phyloP scores from a whole-genome alignment of 78 protist species.

The Cyanophora paradoxa region DNA sequence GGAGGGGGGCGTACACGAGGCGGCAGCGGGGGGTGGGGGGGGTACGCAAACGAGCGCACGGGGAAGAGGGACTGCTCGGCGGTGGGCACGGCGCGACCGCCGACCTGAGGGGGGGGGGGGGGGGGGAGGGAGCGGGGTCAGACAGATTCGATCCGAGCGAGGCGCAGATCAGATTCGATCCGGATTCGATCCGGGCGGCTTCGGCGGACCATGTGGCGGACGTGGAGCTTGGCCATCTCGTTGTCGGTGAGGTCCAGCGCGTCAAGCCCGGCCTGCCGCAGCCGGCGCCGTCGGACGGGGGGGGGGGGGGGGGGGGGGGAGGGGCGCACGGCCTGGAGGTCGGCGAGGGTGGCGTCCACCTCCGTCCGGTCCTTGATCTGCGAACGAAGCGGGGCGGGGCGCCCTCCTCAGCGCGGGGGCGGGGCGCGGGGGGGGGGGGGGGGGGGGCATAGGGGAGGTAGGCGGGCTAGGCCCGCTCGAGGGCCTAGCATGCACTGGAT shows the following conservation, averaged over 20 bases:
- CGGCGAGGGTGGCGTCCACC: not conserved
- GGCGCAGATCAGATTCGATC: not conserved
- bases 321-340: not conserved
- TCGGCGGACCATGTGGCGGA: constrained; percentile 22
- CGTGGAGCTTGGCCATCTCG: constrained; percentile 32
- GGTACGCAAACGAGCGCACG: not conserved
- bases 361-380: not conserved
- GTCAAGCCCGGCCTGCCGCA: not conserved
- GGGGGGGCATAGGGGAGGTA: too few relatives aligned
- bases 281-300: not conserved
- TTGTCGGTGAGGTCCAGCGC: constrained; percentile 7
- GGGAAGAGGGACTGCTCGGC: not conserved
- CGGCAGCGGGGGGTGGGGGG: not conserved
- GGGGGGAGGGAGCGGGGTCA: too few relatives aligned
- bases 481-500: too few relatives aligned
- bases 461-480: too few relatives aligned
- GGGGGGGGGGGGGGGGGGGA: not conserved
- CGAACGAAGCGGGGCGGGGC: not conserved
- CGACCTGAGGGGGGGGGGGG: too few relatives aligned
- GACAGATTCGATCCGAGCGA: too few relatives aligned
- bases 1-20: not conserved
- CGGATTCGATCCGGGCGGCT: not conserved
- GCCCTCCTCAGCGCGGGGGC: too few relatives aligned
- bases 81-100: too few relatives aligned
- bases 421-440: too few relatives aligned